These are phyloP conservation scores for Raddia distichophylla DNA, from an alignment of 176 grass and related monocot species.

Conservation along the genomic window DNA sequence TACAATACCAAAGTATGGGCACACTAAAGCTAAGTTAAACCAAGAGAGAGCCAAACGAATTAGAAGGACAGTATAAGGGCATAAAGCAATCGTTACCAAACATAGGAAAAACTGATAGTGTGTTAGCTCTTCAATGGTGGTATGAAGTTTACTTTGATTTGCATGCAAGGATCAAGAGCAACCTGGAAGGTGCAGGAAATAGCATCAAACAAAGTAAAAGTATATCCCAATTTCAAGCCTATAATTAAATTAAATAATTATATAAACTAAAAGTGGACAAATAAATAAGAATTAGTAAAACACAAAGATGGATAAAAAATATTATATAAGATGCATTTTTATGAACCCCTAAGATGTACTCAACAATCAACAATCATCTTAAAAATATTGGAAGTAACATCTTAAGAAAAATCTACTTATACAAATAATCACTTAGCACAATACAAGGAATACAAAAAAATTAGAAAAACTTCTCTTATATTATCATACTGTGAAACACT, in stretches of 20 bases:
- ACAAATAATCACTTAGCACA: neutral
- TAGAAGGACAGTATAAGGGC: neutral
- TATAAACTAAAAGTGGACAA: neutral
- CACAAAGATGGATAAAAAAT: neutral
- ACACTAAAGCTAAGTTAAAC: neutral
- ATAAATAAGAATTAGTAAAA: neutral
- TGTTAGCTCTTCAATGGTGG: too few relatives aligned
- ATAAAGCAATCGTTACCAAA: constrained; percentile 1
- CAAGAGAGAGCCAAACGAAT: neutral
- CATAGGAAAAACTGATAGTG: neutral
- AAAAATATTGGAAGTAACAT: constrained; percentile 16
- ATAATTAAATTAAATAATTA: neutral
- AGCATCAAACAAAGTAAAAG: neutral
- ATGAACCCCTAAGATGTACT: neutral
- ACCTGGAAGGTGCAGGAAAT: neutral
- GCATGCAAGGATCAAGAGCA: neutral
- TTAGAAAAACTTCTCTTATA: neutral
- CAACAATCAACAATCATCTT: neutral
- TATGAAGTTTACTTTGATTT: neutral
- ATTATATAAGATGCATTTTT: neutral
- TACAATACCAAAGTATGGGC: neutral
- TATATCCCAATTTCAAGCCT: neutral
- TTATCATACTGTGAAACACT: neutral
- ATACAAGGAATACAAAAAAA: neutral
- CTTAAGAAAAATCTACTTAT: constrained; percentile 1